Evolutionary conservation across 2,329 filamentous ascomycete species (phyloP).

Genomic region (Botrytis squamosa): DNA sequence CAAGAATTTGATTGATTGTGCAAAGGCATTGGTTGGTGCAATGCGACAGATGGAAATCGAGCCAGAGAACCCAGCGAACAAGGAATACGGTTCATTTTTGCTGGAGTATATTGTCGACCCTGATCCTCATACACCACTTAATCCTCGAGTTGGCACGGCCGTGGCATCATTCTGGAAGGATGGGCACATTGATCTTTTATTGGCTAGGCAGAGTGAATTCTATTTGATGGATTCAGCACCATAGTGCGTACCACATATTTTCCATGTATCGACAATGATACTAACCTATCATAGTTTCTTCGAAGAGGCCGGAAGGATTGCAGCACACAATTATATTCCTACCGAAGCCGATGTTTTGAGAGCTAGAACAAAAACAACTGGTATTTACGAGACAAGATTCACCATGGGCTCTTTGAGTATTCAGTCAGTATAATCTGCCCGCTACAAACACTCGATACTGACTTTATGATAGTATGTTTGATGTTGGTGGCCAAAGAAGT

Average conservation of each 20-base stretch:
- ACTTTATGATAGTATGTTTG: conserved; percentile 77
- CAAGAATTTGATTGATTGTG: conserved; percentile 97
- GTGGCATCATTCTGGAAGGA: conserved; percentile 89
- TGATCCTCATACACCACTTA: conserved; percentile 81
- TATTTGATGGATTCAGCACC: conserved; percentile 99
- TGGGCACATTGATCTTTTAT: conserved; percentile 73
- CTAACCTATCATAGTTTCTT: conserved; percentile 70
- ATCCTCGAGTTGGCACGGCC: conserved; percentile 76
- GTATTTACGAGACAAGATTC: conserved; percentile 98
- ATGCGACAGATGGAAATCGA: conserved; percentile 91
- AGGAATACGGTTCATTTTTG: conserved; percentile 74
- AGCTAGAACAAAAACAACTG: conserved; percentile 95
- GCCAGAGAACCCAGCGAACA: conserved; percentile 68
- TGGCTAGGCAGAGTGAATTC: conserved; percentile 96
- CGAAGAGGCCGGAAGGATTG: conserved; percentile 84
- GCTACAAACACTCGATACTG: conserved; percentile 24
- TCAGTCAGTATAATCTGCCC: conserved; percentile 64
- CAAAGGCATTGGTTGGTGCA: conserved; percentile 85
- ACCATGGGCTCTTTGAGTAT: conserved; percentile 99
- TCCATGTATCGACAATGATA: background rate
- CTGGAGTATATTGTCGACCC: conserved; percentile 87
- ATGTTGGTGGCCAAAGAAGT: conserved; percentile 94
- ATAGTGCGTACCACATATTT: conserved; percentile 61
- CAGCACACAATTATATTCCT: conserved; percentile 80
- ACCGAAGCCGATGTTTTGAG: conserved; percentile 93